Base-by-base conservation (phyloP, 306 rosid species). In the Prunus padus region DNA sequence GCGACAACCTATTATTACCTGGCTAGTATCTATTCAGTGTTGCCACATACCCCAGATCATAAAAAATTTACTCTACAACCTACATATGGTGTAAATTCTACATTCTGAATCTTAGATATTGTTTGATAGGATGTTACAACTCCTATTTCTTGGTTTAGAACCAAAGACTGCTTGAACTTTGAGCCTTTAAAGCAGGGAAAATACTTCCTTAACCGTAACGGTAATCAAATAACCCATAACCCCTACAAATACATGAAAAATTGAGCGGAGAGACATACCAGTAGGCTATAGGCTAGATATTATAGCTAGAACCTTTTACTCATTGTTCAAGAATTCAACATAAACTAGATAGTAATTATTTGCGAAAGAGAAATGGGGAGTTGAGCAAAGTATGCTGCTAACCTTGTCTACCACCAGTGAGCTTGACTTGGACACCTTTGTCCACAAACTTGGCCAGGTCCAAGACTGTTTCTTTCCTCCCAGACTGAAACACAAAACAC, bases 371-470 rank as follows among this genome's bases (percentile, higher is more conserved):
- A 60, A 18, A 10, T 20, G 10, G 40, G 40, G 45, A 54, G 31
- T 68, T 73, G 3, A 13, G 37, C 30, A 23, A 44, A 65, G 30
- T 28, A 31, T 18, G 61, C 14, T 18, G 61, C 14, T 40, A 79
- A 88, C 97, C 97, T 88, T 92, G 97, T 82, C 97, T 86, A 18
- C 97, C 96, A 61, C 97, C 97, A 42, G 96, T 92, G 76, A 92
- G 97, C 90, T 92, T 92, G 56, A 92, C 97, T 81, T 88, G 91
- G 57, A 92, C 97, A n/a, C 97, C 97, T 73, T 92, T 92, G 89
- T 92, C 96, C 71, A 92, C 96, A 57, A 92, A 92, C 86, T 92
- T 89, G 8, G 97, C 97, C 82, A 92, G 76, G 80, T 92, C 96
- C 80, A 92, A 75, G 77, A 92, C 97, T 1, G 97, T 92, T 86